Base-by-base conservation (phyloP, 192 early-diverging fungal genomes). In the Gamsiella multidivaricata region DNA sequence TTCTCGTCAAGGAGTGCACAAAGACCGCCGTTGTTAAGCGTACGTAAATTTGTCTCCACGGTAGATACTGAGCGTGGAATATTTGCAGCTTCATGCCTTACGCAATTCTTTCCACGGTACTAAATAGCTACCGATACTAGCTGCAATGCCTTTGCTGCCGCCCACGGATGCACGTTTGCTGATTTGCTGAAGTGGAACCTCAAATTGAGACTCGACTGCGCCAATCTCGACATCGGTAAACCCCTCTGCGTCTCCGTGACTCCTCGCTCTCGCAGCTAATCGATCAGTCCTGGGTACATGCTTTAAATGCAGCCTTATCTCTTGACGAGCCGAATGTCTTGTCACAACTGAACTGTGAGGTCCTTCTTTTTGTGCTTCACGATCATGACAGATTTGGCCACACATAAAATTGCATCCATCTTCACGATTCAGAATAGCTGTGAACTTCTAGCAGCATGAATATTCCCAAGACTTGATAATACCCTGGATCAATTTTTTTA, bases 1-100 rank as follows among this genome's bases (percentile, higher is more conserved):
- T 57, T 23, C 72, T 65, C 9, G 26, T 76, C 65, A 61, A 61
- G 45, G 65, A 34, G 22, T 76, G 72, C 72, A 76, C 65, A 23
- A 55, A 67, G 45, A 54, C 64, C 11, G 59, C 62, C 15, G 37
- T 76, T 43, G 65, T 76, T 15, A 11, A 15, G 15, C 31, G 69
- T 71, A 71, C 37, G 60, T 61, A 14, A 7, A 22, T n/a, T n/a
- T 8, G 11, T 22, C 20, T n/a, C n/a, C n/a, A n/a, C n/a, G n/a
- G n/a, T n/a, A n/a, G n/a, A n/a, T n/a, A n/a, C n/a, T n/a, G n/a
- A n/a, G n/a, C n/a, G n/a, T n/a, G n/a, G n/a, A n/a, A n/a, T n/a
- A n/a, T n/a, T n/a, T n/a, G n/a, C n/a, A n/a, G n/a, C n/a, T n/a
- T n/a, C n/a, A n/a, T n/a, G n/a, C n/a, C 46, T 49, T 22, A 49